Conservation (phyloP, 176 grass and related monocot species). For the Thalia dealbata region DNA sequence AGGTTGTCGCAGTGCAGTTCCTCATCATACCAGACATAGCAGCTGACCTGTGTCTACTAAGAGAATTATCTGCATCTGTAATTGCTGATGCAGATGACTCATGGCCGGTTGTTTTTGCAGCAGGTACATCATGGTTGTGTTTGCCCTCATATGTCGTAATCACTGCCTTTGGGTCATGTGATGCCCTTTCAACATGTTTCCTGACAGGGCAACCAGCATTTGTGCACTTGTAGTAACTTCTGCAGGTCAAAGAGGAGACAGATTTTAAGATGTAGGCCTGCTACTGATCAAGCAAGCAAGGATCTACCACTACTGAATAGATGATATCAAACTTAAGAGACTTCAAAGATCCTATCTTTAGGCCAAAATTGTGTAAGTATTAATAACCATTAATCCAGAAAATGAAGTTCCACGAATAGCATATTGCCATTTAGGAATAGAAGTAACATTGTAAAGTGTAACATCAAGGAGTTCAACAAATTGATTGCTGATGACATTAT, state of each 20-base stretch:
- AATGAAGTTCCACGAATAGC: too few relatives aligned
- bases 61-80: slow-evolving; percentile 30
- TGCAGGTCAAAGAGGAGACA: slow-evolving; percentile 29
- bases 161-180: slow-evolving; percentile 95
- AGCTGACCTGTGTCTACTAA: slow-evolving; percentile 30
- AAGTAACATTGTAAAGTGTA: too few relatives aligned
- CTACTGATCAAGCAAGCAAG: background rate
- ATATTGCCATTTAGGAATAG: too few relatives aligned
- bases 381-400: too few relatives aligned
- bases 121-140: slow-evolving; percentile 98
- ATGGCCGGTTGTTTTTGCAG: slow-evolving; percentile 56
- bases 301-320: too few relatives aligned
- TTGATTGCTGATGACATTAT: too few relatives aligned
- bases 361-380: too few relatives aligned
- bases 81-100: slow-evolving; percentile 32
- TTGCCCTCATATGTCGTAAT: slow-evolving; percentile 99
- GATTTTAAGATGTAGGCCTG: background rate
- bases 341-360: too few relatives aligned
- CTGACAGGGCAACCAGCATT: slow-evolving; percentile 77
- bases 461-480: too few relatives aligned
- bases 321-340: too few relatives aligned
- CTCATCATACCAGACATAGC: slow-evolving; percentile 54
- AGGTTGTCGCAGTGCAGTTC: slow-evolving; percentile 35
- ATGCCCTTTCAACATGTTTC: slow-evolving; percentile 99
- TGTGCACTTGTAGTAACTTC: slow-evolving; percentile 99